Percentiles rank a stretch among this genome's conserved stretches.
Evolutionary conservation across 1,139 yeast genomes (phyloP).

Genomic region (Yamadazyma friedrichii): DNA sequence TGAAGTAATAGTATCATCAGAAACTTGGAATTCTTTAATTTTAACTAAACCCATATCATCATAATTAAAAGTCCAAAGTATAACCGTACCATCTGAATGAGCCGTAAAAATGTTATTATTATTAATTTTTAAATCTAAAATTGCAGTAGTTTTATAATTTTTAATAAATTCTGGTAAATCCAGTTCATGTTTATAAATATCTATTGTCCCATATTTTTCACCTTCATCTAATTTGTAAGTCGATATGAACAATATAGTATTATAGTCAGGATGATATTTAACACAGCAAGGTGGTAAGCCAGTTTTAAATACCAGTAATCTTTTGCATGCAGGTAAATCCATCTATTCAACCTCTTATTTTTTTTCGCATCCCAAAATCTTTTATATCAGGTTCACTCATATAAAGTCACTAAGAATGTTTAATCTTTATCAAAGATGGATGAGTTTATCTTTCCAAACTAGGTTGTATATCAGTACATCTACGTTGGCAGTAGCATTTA

Average conservation of each 20-base stretch:
- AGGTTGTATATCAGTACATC: slow-evolving; percentile 55
- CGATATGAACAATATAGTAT: slow-evolving; percentile 58
- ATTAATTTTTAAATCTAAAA: slow-evolving; percentile 72
- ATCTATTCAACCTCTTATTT: neutral
- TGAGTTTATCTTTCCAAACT: slow-evolving; percentile 48
- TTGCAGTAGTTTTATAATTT: slow-evolving; percentile 40
- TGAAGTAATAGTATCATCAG: slow-evolving; percentile 52
- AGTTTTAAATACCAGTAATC: slow-evolving; percentile 35
- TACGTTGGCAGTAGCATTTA: slow-evolving; percentile 50
- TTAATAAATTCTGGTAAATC: slow-evolving; percentile 6
- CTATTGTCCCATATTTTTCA: slow-evolving; percentile 70
- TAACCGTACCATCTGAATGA: slow-evolving; percentile 77
- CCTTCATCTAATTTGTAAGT: slow-evolving; percentile 74
- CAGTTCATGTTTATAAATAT: slow-evolving; percentile 43
- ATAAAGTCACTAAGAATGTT: slow-evolving; percentile 15
- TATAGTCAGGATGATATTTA: slow-evolving; percentile 52
- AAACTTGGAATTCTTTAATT: slow-evolving; percentile 7
- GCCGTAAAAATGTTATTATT: slow-evolving; percentile 53
- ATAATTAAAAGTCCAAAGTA: slow-evolving; percentile 53
- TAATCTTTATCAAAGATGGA: slow-evolving; percentile 47
- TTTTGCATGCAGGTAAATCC: slow-evolving; percentile 10
- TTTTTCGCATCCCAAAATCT: neutral
- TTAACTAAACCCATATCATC: slow-evolving; percentile 13
- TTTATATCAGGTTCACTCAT: no score
- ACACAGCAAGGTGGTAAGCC: slow-evolving; percentile 83